These are phyloP conservation scores for Colletotrichum navitas DNA, from an alignment of 2,329 filamentous ascomycete genomes.

Conservation along the genomic window DNA sequence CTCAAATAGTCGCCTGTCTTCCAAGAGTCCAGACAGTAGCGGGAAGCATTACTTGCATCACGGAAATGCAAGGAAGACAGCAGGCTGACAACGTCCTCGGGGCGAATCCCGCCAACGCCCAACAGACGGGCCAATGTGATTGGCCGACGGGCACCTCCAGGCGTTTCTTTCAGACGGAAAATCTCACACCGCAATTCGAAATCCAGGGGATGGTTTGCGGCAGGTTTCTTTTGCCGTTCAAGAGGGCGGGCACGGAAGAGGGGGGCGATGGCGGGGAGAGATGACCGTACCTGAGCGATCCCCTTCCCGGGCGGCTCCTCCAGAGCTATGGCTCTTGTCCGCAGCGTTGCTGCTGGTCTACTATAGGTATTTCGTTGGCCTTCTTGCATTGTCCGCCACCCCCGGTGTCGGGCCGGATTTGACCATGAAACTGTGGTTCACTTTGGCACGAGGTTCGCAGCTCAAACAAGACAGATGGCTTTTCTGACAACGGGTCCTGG, in stretches of 20 bases:
- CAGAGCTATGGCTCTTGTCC: constrained; percentile 10
- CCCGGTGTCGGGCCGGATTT: constrained; percentile 11
- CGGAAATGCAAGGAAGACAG: constrained; percentile 40
- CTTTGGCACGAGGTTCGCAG: constrained; percentile 40
- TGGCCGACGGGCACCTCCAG: constrained; percentile 12
- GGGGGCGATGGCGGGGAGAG: constrained; percentile 32
- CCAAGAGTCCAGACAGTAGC: background rate
- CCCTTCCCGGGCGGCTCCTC: constrained; percentile 30
- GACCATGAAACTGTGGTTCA: constrained; percentile 33
- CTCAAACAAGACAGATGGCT: constrained; percentile 33
- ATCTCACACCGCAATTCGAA: constrained; percentile 42
- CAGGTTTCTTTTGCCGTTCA: constrained; percentile 38
- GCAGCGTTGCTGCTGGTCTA: constrained; percentile 21
- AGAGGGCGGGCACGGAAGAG: background rate
- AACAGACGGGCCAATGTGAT: constrained; percentile 7
- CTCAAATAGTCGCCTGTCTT: constrained; percentile 22
- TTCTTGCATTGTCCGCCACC: background rate
- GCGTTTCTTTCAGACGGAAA: constrained; percentile 38
- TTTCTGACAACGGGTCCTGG: constrained; percentile 8
- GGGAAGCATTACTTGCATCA: constrained; percentile 40
- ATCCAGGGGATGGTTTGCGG: constrained; percentile 35
- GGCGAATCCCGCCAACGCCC: constrained; percentile 38
- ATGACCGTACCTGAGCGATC: constrained; percentile 35
- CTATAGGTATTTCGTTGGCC: constrained; percentile 4
- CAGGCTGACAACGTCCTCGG: constrained; percentile 25